A percentile compares a stretch with the other conserved stretches of the same genome.
Evolutionary conservation across 1,139 yeast species (phyloP).

Genomic region (Arxiozyma telluris): DNA sequence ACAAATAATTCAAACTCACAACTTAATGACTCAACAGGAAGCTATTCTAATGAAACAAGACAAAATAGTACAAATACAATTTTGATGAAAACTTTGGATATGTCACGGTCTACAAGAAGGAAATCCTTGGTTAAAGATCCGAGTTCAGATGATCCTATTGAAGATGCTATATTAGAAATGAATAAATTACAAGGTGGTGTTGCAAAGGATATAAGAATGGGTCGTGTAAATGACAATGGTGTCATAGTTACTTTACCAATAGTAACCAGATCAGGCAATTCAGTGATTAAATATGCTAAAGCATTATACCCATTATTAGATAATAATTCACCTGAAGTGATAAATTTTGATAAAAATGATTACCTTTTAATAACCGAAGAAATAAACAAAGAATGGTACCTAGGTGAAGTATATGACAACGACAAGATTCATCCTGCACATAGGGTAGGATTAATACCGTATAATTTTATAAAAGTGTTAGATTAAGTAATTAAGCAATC

Average conservation of each 20-base stretch:
- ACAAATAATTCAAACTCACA: background rate
- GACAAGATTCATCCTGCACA: conserved; percentile 17
- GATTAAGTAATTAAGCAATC: background rate
- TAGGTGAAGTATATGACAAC: conserved; percentile 28
- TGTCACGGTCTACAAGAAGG: conserved; percentile 10
- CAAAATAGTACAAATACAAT: conserved; percentile 13
- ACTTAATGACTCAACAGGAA: background rate
- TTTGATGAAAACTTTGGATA: conserved; percentile 2
- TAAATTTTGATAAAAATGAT: conserved; percentile 26
- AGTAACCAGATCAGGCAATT: conserved; percentile 19
- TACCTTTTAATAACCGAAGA: conserved; percentile 25
- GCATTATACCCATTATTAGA: conserved; percentile 26
- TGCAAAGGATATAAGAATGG: conserved; percentile 10
- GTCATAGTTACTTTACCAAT: conserved; percentile 22
- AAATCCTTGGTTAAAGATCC: conserved; percentile 18
- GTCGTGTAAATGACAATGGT: conserved; percentile 24
- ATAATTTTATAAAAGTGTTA: conserved; percentile 24
- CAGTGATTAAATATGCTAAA: conserved; percentile 26
- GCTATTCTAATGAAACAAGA: conserved; percentile 4
- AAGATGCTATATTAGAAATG: conserved; percentile 25
- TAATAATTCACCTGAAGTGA: conserved; percentile 23
- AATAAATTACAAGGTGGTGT: conserved; percentile 19
- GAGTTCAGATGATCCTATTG: conserved; percentile 19
- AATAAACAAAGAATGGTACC: conserved; percentile 28
- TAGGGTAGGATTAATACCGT: conserved; percentile 25